Conservation (phyloP, 2,329 filamentous ascomycete genomes). For the Beauveria asiatica region DNA sequence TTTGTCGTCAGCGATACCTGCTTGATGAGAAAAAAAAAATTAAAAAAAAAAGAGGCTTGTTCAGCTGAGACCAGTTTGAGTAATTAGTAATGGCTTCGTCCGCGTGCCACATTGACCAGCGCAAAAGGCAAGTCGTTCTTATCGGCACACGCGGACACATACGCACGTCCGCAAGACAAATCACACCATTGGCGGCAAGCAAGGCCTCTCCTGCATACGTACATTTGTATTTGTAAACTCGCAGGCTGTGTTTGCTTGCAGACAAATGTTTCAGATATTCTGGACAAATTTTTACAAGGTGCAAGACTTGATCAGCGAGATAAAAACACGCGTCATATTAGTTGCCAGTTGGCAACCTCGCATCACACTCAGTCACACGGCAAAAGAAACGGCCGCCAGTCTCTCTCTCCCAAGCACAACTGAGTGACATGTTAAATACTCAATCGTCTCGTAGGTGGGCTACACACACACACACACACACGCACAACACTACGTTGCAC, state of each 20-base stretch:
- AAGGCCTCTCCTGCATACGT: not conserved
- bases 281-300: not conserved
- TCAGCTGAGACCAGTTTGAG: not conserved
- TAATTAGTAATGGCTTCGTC: not conserved
- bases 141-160: not conserved
- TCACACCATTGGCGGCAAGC: not conserved
- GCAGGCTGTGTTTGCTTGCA: not conserved
- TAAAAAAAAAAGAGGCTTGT: not conserved
- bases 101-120: not conserved
- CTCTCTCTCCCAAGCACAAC: not conserved
- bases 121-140: not conserved
- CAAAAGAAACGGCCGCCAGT: too few relatives aligned
- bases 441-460: not conserved
- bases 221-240: not conserved
- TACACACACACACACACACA: too few relatives aligned
- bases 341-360: too few relatives aligned
- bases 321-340: not conserved
- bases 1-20: too few relatives aligned
- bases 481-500: not conserved
- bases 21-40: too few relatives aligned
- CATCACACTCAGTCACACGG: too few relatives aligned
- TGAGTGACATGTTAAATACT: constrained; percentile 3
- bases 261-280: not conserved
- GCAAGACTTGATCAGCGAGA: not conserved
- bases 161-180: not conserved